Conservation (phyloP, 2,329 filamentous ascomycete species). For the Thyridium curvatum region DNA sequence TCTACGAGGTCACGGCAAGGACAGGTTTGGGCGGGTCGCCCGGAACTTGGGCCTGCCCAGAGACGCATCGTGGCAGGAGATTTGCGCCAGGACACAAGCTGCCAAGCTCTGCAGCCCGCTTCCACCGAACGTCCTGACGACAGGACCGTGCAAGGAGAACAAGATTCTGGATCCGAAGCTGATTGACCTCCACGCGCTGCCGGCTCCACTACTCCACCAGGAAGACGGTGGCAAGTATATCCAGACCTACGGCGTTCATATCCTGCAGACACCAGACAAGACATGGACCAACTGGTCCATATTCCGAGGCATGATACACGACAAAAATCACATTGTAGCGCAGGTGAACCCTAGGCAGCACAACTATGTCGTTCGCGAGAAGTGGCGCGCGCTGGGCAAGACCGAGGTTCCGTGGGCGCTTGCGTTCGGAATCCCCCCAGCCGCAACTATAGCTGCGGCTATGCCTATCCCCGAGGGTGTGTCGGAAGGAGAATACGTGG, state of each 20-base stretch:
- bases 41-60: constrained; percentile 32
- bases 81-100: constrained; percentile 32
- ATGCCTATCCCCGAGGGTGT: constrained; percentile 44
- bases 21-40: constrained; percentile 32
- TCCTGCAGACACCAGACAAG: constrained; percentile 35
- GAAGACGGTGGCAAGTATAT: constrained; percentile 42
- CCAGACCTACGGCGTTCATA: constrained; percentile 42
- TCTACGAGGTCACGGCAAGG: constrained; percentile 23
- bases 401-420: constrained; percentile 39
- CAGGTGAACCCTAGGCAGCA: constrained; percentile 38
- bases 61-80: constrained; percentile 25
- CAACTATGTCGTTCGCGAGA: constrained; percentile 35
- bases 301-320: constrained; percentile 37
- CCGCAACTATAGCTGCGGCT: constrained; percentile 37
- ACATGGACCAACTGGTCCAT: constrained; percentile 43
- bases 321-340: constrained; percentile 30
- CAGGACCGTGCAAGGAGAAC: constrained; percentile 36
- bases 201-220: constrained; percentile 34
- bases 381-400: constrained; percentile 36
- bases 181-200: constrained; percentile 35
- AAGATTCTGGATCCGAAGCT: constrained; percentile 23
- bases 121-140: constrained; percentile 21
- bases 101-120: constrained; percentile 24
- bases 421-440: constrained; percentile 40
- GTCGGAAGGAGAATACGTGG: constrained; percentile 40